These are phyloP conservation scores for Aspergillus caelatus DNA, from an alignment of 2,329 filamentous ascomycete species.

Conservation along the genomic window DNA sequence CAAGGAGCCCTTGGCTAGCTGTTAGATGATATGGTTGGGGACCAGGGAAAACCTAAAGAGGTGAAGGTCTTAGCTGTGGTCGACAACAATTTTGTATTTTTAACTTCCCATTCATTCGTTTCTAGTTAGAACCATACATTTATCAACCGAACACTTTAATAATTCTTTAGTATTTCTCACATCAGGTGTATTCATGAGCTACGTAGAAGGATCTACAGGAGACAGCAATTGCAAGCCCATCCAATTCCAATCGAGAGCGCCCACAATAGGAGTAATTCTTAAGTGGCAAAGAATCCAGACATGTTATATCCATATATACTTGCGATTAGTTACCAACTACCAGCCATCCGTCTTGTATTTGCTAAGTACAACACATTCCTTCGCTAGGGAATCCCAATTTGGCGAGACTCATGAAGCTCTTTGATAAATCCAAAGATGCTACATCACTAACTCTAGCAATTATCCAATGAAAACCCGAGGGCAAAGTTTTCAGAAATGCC, in stretches of 20 bases:
- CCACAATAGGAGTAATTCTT: background rate
- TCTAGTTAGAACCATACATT: background rate
- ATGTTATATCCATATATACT: background rate
- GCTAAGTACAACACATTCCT: background rate
- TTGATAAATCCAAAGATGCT: background rate
- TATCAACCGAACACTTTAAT: background rate
- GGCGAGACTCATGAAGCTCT: background rate
- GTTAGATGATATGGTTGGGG: background rate
- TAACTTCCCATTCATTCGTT: background rate
- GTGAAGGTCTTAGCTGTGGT: background rate
- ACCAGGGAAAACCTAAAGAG: background rate
- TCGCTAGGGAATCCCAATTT: background rate
- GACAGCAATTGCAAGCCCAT: background rate
- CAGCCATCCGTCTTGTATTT: background rate
- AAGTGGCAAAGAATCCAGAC: background rate
- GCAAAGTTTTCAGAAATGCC: background rate
- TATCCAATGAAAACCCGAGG: background rate
- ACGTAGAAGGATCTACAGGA: background rate
- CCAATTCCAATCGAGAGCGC: background rate
- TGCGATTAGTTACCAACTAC: background rate
- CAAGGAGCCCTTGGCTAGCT: background rate
- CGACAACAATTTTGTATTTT: background rate
- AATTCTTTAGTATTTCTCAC: too few relatives aligned
- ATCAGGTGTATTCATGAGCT: too few relatives aligned
- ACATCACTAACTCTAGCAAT: background rate